Evolutionary conservation across 306 rosid species (phyloP), one percentile per base, ranked within the genome.

Genomic region (Vicia faba): DNA sequence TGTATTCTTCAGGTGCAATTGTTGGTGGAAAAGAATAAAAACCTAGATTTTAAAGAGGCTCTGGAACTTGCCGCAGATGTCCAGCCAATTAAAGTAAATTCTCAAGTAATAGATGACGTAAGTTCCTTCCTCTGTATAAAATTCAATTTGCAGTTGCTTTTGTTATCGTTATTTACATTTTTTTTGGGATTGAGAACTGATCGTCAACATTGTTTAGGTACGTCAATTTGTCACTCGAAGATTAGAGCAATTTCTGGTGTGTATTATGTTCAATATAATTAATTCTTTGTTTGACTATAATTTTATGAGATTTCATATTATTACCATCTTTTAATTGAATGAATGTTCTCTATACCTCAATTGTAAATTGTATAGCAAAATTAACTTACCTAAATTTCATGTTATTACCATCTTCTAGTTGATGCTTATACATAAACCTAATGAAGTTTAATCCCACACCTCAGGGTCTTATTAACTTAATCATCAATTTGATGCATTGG

Each of bases 231-330:
- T 92, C 63, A 80, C 80, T 65, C 88, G 96, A 60, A 86, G 98
- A 82, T 74, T 92, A 50, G 98, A 92, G 87, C 98, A 92, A 62
- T 89, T 77, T 88, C 80, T 92, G 96, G 96, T 92, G 84, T 26
- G 86, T 29, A 20, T 71, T 46, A 10, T 74, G 64, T 79, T 73
- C 26, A 11, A 26, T 57, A 58, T 18, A 49, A 11, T 33, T 53
- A 40, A 48, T 69, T 62, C 51, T 33, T 66, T 48, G 10, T 50
- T 31, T 64, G 31, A 48, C 39, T 28, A 1, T 25, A 59, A 41
- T 59, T 48, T 51, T 15, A 12, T 9, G 25, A 63, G 15, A 59
- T 64, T 56, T 40, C 61, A 46, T 71, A 31, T 31, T 58, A 16
- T 44, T 43, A 19, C 46, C 62, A 9, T 70, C 31, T 43, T 64